Evolutionary conservation across 1,284 basidiomycete genomes (phyloP).

Genomic region (Trametes versicolor): DNA sequence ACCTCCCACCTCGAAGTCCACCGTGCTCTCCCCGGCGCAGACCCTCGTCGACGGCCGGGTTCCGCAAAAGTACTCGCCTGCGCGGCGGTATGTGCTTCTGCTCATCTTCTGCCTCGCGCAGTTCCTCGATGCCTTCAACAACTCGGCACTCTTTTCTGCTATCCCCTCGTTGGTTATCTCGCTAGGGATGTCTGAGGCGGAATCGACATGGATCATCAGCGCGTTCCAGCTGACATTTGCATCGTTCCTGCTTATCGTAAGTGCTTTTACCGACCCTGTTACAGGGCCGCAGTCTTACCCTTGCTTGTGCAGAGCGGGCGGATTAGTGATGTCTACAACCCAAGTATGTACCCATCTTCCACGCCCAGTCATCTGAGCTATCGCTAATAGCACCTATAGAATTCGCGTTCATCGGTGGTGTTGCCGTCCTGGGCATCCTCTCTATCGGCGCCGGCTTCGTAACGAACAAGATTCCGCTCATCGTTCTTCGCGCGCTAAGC

Average conservation of each 20-base stretch:
- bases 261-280: conserved; percentile 16
- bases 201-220: conserved; percentile 47
- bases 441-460: conserved; percentile 54
- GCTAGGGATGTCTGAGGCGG: conserved; percentile 41
- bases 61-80: conserved; percentile 40
- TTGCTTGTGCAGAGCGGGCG: conserved; percentile 39
- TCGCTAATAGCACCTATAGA: conserved; percentile 32
- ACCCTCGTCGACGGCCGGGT: conserved; percentile 42
- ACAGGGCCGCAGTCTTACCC: background rate
- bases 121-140: conserved; percentile 60
- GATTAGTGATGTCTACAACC: conserved; percentile 47
- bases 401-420: conserved; percentile 45
- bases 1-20: conserved; percentile 27
- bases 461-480: conserved; percentile 50
- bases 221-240: conserved; percentile 48
- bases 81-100: conserved; percentile 47
- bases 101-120: conserved; percentile 56
- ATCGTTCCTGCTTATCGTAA: conserved; percentile 45
- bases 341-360: conserved; percentile 38
- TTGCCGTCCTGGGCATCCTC: conserved; percentile 48
- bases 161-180: conserved; percentile 47
- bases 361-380: conserved; percentile 2
- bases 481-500: conserved; percentile 54
- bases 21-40: conserved; percentile 37
- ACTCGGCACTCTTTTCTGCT: conserved; percentile 56